Base-by-base conservation (phyloP, 495 filamentous ascomycete genomes). In the Podospora appendiculata region DNA sequence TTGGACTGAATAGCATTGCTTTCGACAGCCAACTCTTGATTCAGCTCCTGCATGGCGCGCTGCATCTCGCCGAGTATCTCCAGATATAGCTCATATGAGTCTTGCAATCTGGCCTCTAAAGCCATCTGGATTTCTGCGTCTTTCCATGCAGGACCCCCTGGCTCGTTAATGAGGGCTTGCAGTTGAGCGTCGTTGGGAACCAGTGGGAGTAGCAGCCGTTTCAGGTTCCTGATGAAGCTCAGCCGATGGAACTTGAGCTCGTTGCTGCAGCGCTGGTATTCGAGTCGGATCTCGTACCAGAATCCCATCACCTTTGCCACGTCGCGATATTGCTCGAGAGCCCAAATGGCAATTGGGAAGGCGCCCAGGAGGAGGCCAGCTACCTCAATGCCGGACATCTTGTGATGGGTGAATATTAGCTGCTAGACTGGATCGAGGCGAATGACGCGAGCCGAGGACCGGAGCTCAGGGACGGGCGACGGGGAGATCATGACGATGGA, bases 301-400 rank as follows among this genome's bases (percentile, higher is more conserved):
- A 32, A 41, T 2, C 25, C 47, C 10, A 50, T 68, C 47, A 17
- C 54, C 63, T 14, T 61, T 55, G 43, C 61, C 54, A 34, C 32
- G 32, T 32, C 4, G 6, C 41, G 25, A 41, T 72, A 74, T n/a
- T 64, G 52, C 17, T 73, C 60, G 1, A 74, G 51, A 7, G 65
- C 69, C 11, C 59, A 64, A 6, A 75, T 61, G 4, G 69, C 55
- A 11, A 75, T 46, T 10, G 71, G 70, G 39, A 75, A 59, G n/a
- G 65, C 53, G 17, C 63, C 70, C 2, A 75, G 66, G 1, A 71
- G 50, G 25, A 72, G 13, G 5, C 71, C 70, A 8, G 63, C 70
- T 5, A 68, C 58, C 58, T 75, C 71, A 74, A 51, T n/a, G n/a
- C 70, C 70, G 5, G 65, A 67, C 62, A 72, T 70, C 0, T n/a